Evolutionary conservation across 2,329 filamentous ascomycete genomes (phyloP).

Genomic region (Colletotrichum sidae): DNA sequence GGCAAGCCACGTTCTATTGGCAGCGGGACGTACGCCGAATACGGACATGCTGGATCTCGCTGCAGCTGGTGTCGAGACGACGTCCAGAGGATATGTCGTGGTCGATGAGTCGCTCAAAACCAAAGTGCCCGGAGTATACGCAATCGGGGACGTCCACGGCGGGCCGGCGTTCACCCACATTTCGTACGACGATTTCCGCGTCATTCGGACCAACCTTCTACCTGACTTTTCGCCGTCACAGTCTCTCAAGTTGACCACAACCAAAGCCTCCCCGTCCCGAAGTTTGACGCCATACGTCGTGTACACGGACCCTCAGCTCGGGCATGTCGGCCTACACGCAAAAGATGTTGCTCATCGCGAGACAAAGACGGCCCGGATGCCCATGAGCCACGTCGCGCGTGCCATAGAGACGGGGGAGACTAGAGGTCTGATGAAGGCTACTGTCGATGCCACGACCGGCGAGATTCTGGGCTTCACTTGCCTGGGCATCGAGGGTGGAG

Average conservation of each 20-base stretch:
- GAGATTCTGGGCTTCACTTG: conserved; percentile 65
- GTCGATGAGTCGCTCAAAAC: conserved; percentile 59
- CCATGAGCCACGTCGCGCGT: conserved; percentile 62
- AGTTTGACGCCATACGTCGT: conserved; percentile 59
- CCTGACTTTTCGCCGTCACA: conserved; percentile 40
- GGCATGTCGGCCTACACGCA: conserved; percentile 61
- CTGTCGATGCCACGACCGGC: conserved; percentile 59
- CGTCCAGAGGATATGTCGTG: conserved; percentile 55
- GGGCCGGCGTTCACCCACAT: conserved; percentile 67
- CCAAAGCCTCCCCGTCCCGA: conserved; percentile 44
- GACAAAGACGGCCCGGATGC: conserved; percentile 60
- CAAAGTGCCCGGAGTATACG: conserved; percentile 55
- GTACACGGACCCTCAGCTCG: conserved; percentile 66
- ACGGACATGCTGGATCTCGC: conserved; percentile 57
- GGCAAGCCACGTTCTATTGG: conserved; percentile 62
- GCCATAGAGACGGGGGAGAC: conserved; percentile 63
- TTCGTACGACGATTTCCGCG: conserved; percentile 67
- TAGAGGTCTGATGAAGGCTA: conserved; percentile 64
- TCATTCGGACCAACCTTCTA: conserved; percentile 59
- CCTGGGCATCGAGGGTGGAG: conserved; percentile 62
- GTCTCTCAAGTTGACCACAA: conserved; percentile 41
- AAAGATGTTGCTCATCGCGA: conserved; percentile 49
- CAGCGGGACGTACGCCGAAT: conserved; percentile 62
- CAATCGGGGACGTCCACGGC: conserved; percentile 64
- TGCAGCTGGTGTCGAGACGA: conserved; percentile 53